Percentiles rank a stretch among this genome's conserved stretches.
phyloP scores from a whole-genome alignment of 2,329 filamentous ascomycete genomes.

The Exophiala phaeomuriformis region DNA sequence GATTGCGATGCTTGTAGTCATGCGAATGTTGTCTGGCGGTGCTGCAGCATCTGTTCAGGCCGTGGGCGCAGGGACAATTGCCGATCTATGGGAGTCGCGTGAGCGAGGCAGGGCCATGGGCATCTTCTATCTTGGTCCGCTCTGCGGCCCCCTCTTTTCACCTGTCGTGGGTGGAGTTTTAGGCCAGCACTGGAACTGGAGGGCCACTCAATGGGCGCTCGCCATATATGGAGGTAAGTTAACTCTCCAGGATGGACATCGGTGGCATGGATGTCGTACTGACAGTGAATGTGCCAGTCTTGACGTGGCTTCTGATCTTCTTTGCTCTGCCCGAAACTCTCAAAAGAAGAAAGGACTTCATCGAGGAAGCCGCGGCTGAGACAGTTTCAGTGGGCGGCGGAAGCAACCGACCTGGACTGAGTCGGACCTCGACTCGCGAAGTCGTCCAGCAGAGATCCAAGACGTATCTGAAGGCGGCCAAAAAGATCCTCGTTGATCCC shows the following conservation, averaged over 20 bases:
- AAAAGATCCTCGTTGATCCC: conserved; percentile 61
- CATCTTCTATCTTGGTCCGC: conserved; percentile 71
- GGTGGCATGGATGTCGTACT: conserved; percentile 1
- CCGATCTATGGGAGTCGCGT: conserved; percentile 67
- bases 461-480: conserved; percentile 47
- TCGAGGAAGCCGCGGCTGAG: conserved; percentile 28
- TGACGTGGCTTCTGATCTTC: conserved; percentile 35
- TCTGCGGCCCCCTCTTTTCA: conserved; percentile 65
- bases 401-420: conserved; percentile 31
- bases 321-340: conserved; percentile 42
- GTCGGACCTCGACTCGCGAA: conserved; percentile 49
- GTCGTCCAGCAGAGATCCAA: conserved; percentile 47
- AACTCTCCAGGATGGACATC: conserved; percentile 28
- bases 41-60: conserved; percentile 74
- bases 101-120: conserved; percentile 76
- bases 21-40: conserved; percentile 66
- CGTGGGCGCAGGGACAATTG: conserved; percentile 74
- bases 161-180: conserved; percentile 71
- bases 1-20: conserved; percentile 69
- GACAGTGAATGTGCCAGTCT: conserved; percentile 15
- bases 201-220: conserved; percentile 71
- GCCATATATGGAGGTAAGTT: conserved; percentile 55
- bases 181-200: conserved; percentile 63
- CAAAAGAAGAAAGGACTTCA: conserved; percentile 29
- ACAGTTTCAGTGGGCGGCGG: conserved; percentile 12